A percentile compares a stretch with the other conserved stretches of the same genome.
phyloP scores from a whole-genome alignment of 805 yeast genomes.

The Sugiyamaella chiloensis region DNA sequence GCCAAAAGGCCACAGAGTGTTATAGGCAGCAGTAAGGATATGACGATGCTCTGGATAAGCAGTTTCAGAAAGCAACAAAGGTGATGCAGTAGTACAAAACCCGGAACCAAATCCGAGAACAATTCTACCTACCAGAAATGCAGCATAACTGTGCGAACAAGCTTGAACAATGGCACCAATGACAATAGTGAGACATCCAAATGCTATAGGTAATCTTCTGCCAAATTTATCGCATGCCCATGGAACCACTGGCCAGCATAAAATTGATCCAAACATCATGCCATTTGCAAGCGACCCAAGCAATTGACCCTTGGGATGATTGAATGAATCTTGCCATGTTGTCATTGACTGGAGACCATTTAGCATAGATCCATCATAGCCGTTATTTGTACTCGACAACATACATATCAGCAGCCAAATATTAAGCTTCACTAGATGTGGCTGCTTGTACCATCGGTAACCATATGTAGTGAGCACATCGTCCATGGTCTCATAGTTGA shows the following conservation, averaged over 20 bases:
- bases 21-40: conserved; percentile 58
- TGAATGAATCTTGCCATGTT: conserved; percentile 13
- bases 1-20: conserved; percentile 68
- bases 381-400: conserved; percentile 6
- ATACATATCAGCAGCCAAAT: background rate
- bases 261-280: conserved; percentile 55
- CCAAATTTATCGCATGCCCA: conserved; percentile 58
- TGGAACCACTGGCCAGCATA: conserved; percentile 63
- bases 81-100: conserved; percentile 46
- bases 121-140: conserved; percentile 65
- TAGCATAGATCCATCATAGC: conserved; percentile 16
- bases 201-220: conserved; percentile 55
- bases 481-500: background rate
- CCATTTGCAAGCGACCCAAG: conserved; percentile 13
- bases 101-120: conserved; percentile 75
- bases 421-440: background rate
- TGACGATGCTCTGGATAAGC: conserved; percentile 40
- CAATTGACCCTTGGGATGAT: conserved; percentile 12
- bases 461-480: conserved; percentile 12
- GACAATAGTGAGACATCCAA: conserved; percentile 52
- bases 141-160: conserved; percentile 48
- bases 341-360: conserved; percentile 25
- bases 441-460: conserved; percentile 11
- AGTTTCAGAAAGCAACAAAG: conserved; percentile 3
- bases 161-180: conserved; percentile 56